These are phyloP conservation scores for Lichtheimia ramosa DNA, from an alignment of 371 early-diverging fungal genomes.

Conservation along the genomic window DNA sequence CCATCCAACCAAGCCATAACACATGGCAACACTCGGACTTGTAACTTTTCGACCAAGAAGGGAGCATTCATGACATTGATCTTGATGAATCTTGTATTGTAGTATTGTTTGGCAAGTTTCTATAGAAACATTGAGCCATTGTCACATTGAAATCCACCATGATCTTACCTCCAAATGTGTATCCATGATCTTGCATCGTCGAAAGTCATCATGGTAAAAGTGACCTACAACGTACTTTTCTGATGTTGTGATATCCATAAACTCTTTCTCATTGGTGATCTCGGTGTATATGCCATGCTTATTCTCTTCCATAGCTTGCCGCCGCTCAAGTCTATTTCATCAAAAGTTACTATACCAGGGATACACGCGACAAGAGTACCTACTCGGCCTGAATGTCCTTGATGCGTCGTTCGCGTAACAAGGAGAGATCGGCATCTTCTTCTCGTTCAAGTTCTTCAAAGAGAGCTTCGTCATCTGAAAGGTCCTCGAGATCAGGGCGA, in stretches of 20 bases:
- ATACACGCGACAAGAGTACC: not conserved
- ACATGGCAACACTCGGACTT: slow-evolving; percentile 89
- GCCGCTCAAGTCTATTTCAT: slow-evolving; percentile 52
- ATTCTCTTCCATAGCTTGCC: slow-evolving; percentile 62
- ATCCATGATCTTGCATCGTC: slow-evolving; percentile 93
- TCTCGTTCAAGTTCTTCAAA: slow-evolving; percentile 67
- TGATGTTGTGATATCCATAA: slow-evolving; percentile 80
- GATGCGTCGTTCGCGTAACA: slow-evolving; percentile 63
- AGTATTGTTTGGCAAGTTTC: slow-evolving; percentile 76
- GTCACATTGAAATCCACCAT: not conserved
- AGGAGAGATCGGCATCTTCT: slow-evolving; percentile 54
- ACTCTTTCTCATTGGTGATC: slow-evolving; percentile 81
- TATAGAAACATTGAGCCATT: slow-evolving; percentile 1
- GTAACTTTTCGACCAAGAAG: slow-evolving; percentile 89
- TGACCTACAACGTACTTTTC: slow-evolving; percentile 81
- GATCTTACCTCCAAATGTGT: slow-evolving; percentile 75
- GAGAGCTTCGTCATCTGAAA: slow-evolving; percentile 63
- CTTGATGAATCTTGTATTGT: slow-evolving; percentile 84
- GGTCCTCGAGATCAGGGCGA: slow-evolving; percentile 15
- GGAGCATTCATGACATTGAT: slow-evolving; percentile 88
- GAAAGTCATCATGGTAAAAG: slow-evolving; percentile 91
- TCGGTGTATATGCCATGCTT: slow-evolving; percentile 84
- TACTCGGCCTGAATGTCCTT: slow-evolving; percentile 66
- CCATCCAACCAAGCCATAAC: slow-evolving; percentile 83
- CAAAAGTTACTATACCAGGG: not conserved